A percentile compares a stretch with the other conserved stretches of the same genome.
Conservation (phyloP, 257 asterid genomes). For the Nicotiana paniculata region DNA sequence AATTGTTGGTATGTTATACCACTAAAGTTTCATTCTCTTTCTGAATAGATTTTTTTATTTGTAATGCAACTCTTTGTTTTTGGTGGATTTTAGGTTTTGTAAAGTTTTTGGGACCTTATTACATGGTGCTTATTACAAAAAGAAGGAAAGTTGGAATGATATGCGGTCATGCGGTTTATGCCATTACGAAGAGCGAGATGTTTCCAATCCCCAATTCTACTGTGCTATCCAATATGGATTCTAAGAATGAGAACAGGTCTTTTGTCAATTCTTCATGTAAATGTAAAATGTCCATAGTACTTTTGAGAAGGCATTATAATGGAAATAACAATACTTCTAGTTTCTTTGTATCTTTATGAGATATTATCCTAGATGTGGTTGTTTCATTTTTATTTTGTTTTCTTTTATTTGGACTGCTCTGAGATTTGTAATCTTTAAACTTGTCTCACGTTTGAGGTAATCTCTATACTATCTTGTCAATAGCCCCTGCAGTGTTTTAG, state of each 20-base stretch:
- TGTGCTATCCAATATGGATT: constrained; percentile 58
- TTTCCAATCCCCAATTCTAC: constrained; percentile 62
- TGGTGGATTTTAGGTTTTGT: constrained; percentile 54
- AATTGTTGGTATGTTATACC: constrained; percentile 60
- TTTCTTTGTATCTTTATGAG: constrained; percentile 29
- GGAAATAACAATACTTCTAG: constrained; percentile 29
- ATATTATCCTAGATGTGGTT: not conserved
- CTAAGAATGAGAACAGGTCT: constrained; percentile 98
- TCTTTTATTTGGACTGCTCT: constrained; percentile 10
- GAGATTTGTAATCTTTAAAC: constrained; percentile 20
- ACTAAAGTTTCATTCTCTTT: not conserved
- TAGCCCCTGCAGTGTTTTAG: constrained; percentile 22
- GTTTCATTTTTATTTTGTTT: constrained; percentile 12
- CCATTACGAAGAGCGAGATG: constrained; percentile 73
- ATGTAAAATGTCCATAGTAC: constrained; percentile 42
- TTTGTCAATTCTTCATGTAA: constrained; percentile 65
- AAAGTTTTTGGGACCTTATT: constrained; percentile 87
- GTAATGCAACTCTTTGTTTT: constrained; percentile 9
- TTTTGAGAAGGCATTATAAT: constrained; percentile 31
- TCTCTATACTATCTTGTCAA: constrained; percentile 19
- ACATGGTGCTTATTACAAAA: constrained; percentile 83
- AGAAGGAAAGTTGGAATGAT: constrained; percentile 77
- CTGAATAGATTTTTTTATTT: not conserved
- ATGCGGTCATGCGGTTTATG: constrained; percentile 88
- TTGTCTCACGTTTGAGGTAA: constrained; percentile 24